phyloP scores from a whole-genome alignment of 129 eudicot genomes.

The Lactuca saligna region DNA sequence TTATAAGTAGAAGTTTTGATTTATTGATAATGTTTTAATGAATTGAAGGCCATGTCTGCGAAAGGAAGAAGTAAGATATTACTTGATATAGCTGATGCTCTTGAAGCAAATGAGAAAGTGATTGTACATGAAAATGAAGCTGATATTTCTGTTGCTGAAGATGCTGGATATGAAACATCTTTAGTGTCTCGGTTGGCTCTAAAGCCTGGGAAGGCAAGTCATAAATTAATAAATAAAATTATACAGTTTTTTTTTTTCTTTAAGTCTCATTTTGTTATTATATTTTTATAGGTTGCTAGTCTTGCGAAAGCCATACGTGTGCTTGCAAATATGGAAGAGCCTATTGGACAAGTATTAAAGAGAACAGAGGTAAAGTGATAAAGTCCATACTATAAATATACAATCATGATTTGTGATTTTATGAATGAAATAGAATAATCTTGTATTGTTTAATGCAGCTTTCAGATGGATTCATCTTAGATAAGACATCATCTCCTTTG shows the following conservation, averaged over 20 bases:
- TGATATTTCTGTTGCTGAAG: constrained; percentile 64
- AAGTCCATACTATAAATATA: background rate
- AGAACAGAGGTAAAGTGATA: constrained; percentile 88
- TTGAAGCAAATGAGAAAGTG: constrained; percentile 67
- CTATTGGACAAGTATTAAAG: constrained; percentile 75
- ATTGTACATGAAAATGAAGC: constrained; percentile 80
- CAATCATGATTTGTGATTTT: background rate
- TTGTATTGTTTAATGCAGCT: constrained; percentile 47
- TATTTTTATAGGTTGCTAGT: constrained; percentile 47
- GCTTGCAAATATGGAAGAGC: constrained; percentile 96
- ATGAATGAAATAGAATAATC: background rate
- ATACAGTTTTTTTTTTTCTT: background rate
- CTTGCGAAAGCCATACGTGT: constrained; percentile 89
- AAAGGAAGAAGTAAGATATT: constrained; percentile 75
- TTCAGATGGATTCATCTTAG: constrained; percentile 82
- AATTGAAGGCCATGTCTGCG: constrained; percentile 70
- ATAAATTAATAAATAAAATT: background rate
- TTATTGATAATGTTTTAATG: constrained; percentile 11
- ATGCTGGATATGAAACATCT: constrained; percentile 78
- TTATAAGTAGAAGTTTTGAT: background rate
- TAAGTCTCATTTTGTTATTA: background rate
- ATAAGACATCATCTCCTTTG: constrained; percentile 84
- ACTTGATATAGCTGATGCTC: constrained; percentile 79
- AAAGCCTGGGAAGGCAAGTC: constrained; percentile 46
- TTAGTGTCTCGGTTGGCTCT: constrained; percentile 74